These are phyloP conservation scores for Fragaria nilgerrensis DNA, from an alignment of 306 rosid species.

Conservation along the genomic window DNA sequence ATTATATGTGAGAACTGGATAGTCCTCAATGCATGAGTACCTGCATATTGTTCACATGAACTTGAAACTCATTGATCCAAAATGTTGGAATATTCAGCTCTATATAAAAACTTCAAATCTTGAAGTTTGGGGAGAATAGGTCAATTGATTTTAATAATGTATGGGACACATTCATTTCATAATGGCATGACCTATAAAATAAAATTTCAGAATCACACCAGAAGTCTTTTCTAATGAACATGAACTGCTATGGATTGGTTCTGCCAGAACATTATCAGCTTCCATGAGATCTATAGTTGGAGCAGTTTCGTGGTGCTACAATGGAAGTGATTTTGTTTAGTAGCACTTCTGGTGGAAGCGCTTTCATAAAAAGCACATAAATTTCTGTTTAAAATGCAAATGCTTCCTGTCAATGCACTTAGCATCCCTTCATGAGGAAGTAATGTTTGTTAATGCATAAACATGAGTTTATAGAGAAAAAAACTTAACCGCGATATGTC, in stretches of 20 bases:
- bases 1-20: not conserved
- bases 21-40: not conserved
- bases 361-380: not conserved
- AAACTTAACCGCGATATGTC: not conserved
- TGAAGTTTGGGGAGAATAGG: not conserved
- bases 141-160: not conserved
- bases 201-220: slow-evolving; percentile 11
- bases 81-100: not conserved
- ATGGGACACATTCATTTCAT: not conserved
- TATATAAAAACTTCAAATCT: not conserved
- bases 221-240: not conserved
- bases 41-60: slow-evolving; percentile 10
- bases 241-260: not conserved
- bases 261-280: not conserved
- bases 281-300: not conserved
- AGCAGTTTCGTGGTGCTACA: not conserved
- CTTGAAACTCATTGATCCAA: not conserved
- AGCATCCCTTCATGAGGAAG: not conserved
- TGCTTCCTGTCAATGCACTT: not conserved
- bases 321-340: not conserved
- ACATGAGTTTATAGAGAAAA: not conserved
- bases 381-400: not conserved
- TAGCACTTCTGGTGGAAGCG: not conserved
- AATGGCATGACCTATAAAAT: not conserved
- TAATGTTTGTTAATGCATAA: not conserved